phyloP scores from a whole-genome alignment of 2,329 filamentous ascomycete species.

The Colletotrichum sp. region DNA sequence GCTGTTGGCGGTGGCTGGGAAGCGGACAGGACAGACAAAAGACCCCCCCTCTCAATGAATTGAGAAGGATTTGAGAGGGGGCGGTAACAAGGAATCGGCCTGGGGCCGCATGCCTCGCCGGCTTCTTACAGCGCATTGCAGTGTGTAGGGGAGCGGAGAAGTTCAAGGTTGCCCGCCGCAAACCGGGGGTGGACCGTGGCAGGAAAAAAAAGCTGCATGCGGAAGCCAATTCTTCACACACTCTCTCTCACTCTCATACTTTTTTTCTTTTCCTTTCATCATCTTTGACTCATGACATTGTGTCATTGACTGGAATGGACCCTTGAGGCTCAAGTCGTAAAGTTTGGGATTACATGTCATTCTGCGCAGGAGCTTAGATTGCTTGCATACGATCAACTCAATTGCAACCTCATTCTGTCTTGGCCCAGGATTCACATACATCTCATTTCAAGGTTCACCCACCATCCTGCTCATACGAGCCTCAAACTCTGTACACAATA shows the following conservation, averaged over 20 bases:
- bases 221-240: neutral
- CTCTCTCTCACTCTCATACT: neutral
- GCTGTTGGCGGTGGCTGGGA: neutral
- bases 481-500: neutral
- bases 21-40: neutral
- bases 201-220: neutral
- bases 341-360: neutral
- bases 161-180: neutral
- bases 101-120: neutral
- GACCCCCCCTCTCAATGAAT: neutral
- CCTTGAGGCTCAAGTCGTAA: neutral
- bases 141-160: neutral
- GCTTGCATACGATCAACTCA: neutral
- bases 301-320: neutral
- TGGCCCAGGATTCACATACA: neutral
- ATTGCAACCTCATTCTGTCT: neutral
- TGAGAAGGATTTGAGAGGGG: neutral
- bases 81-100: neutral
- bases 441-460: neutral
- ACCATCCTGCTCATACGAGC: neutral
- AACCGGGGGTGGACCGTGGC: neutral
- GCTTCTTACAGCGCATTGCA: neutral
- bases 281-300: slow-evolving; percentile 7
- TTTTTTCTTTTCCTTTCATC: neutral
- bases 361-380: neutral